These are phyloP conservation scores for Fusarium dlaminii DNA, from an alignment of 2,329 filamentous ascomycete species.

Conservation along the genomic window DNA sequence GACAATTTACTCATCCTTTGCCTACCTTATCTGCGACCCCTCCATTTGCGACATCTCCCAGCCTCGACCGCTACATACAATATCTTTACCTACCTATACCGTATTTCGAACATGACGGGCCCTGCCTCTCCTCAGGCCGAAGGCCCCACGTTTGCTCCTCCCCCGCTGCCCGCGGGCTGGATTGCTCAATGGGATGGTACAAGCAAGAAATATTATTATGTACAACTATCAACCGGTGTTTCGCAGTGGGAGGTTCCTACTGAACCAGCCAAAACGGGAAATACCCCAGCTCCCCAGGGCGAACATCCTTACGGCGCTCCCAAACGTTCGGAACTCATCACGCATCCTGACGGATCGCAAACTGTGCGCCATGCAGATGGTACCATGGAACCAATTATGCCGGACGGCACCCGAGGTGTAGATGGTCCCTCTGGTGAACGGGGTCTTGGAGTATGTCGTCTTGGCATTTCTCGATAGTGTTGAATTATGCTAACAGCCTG, in stretches of 20 bases:
- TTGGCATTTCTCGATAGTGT: constrained; percentile 1
- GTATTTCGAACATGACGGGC: constrained; percentile 59
- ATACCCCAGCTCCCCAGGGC: constrained; percentile 62
- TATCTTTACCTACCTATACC: not conserved
- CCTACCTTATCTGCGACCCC: constrained; percentile 1
- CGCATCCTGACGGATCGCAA: constrained; percentile 70
- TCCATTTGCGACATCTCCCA: constrained; percentile 23
- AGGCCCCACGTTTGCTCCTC: constrained; percentile 68
- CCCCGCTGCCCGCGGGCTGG: constrained; percentile 71
- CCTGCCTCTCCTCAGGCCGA: constrained; percentile 67
- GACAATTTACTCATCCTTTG: constrained; percentile 11
- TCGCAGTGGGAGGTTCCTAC: constrained; percentile 81
- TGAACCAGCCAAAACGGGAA: constrained; percentile 68
- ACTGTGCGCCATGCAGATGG: constrained; percentile 69
- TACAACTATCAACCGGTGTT: constrained; percentile 75
- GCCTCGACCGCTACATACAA: constrained; percentile 24
- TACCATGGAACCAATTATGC: constrained; percentile 67
- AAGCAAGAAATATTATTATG: constrained; percentile 75
- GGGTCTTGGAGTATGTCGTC: constrained; percentile 69
- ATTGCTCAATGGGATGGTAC: constrained; percentile 75
- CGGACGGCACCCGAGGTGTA: constrained; percentile 59
- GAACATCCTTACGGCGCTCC: constrained; percentile 73
- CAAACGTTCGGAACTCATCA: constrained; percentile 64
- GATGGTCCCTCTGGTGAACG: constrained; percentile 67
- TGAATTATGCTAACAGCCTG: constrained; percentile 16